Conservation (phyloP, 192 early-diverging fungal genomes). For the Rhizoclosmatium sp. region DNA sequence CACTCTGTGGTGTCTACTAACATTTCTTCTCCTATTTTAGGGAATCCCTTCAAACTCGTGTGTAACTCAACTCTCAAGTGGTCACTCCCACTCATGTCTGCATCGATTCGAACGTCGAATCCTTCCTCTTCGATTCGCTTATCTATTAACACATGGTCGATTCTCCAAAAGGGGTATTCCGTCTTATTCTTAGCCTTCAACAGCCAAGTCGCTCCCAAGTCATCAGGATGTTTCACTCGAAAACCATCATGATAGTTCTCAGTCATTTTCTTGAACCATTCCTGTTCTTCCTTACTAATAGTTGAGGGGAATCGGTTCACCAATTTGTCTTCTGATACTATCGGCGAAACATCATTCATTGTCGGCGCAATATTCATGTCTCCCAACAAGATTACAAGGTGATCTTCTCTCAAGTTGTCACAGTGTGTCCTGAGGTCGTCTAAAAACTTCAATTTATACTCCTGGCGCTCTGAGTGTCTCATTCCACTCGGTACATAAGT, state of each 20-base stretch:
- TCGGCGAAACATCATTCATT: background rate
- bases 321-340: background rate
- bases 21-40: background rate
- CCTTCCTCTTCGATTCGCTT: background rate
- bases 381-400: background rate
- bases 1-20: background rate
- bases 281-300: too few species aligned
- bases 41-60: background rate
- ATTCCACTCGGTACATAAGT: conserved; percentile 7
- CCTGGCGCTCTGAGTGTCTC: background rate
- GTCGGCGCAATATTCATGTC: conserved; percentile 16
- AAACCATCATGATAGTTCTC: conserved; percentile 12
- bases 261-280: background rate
- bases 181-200: too few species aligned
- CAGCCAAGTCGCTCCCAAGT: background rate
- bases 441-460: conserved; percentile 1
- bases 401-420: background rate
- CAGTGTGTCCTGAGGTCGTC: background rate
- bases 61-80: background rate
- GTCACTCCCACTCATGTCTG: background rate
- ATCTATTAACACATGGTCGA: background rate
- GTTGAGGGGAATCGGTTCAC: background rate
- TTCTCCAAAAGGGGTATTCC: background rate
- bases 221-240: background rate
- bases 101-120: background rate